Base-by-base conservation (phyloP, 106 monocot species). In the Apostasia ramifera region DNA sequence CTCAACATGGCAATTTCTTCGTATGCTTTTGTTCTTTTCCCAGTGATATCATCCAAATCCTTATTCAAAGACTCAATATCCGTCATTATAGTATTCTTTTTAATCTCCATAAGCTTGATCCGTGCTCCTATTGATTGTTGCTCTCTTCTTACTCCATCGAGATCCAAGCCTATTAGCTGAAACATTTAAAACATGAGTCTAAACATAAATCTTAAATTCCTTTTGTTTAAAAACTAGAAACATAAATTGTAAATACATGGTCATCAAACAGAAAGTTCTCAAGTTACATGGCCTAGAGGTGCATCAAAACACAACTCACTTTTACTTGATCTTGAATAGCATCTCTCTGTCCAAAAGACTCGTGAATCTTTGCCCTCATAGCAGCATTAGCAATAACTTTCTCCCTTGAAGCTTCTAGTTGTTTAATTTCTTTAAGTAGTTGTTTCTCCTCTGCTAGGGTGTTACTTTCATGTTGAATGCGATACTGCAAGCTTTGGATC, bases 381-480 rank as follows among this genome's bases (percentile, higher is more conserved):
- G 90, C 76, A 67, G 80, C 73, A 81, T 85, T 80, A 41, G 79
- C 74, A 70, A 90, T 85, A 71, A 98, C 97, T 73, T 80, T 86
- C 44, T 82, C 85, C 72, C 97, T 82, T 48, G 92, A 90, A 47
- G 79, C 87, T 74, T 98, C 87, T 70, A 98, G 90, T 48, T 83
- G 79, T 60, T 90, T 98, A 26, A 98, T 98, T 55, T 98, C 89
- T 61, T 89, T 92, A 38, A 98, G 73, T 56, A 98, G 41, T 52
- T 85, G 84, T 71, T 98, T 98, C 77, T 98, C 97, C 81, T 84
- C 83, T 63, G 72, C 59, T 57, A 98, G 79, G 52, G 89, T 76
- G 61, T 92, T 92, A 67, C 89, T 98, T 70, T 98, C 97, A 74
- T 98, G 97, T 67, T 82, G 81, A 62, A 98, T 85, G 57, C 81